phyloP scores from a whole-genome alignment of 441 rosid genomes.

The Syzygium malaccense region DNA sequence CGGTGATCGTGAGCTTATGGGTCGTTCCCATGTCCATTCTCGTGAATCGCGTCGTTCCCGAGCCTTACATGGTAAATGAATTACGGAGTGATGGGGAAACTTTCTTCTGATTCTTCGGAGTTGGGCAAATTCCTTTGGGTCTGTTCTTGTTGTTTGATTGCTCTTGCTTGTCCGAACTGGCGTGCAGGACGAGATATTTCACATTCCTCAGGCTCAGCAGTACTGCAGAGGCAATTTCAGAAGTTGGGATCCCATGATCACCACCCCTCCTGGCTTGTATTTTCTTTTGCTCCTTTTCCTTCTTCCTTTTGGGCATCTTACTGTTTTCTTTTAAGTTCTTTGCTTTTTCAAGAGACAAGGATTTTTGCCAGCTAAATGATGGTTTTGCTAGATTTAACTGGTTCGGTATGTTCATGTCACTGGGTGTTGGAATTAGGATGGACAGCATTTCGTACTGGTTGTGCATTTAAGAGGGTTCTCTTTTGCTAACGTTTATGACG shows the following conservation, averaged over 20 bases:
- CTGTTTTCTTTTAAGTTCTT: not conserved
- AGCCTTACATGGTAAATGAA: constrained; percentile 71
- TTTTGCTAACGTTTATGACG: not conserved
- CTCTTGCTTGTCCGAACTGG: not conserved
- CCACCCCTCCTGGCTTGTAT: constrained; percentile 96
- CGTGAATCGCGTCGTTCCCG: constrained; percentile 61
- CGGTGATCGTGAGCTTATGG: constrained; percentile 61
- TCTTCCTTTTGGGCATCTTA: not conserved
- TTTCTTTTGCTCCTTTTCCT: not conserved
- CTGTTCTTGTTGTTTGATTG: not conserved
- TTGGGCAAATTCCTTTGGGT: not conserved
- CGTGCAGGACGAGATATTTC: constrained; percentile 91
- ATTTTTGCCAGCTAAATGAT: not conserved
- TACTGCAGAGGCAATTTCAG: constrained; percentile 72
- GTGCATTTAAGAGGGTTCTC: not conserved
- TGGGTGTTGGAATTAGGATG: not conserved
- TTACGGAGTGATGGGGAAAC: not conserved
- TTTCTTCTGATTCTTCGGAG: not conserved
- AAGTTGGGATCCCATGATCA: constrained; percentile 98
- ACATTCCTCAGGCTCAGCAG: constrained; percentile 80
- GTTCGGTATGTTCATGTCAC: not conserved
- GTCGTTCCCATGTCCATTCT: constrained; percentile 60
- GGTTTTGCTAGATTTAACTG: not conserved
- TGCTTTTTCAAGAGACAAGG: not conserved
- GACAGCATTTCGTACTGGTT: not conserved